These are phyloP conservation scores for Paramecium biaurelia DNA, from an alignment of 73 alveolate genomes.

Conservation along the genomic window DNA sequence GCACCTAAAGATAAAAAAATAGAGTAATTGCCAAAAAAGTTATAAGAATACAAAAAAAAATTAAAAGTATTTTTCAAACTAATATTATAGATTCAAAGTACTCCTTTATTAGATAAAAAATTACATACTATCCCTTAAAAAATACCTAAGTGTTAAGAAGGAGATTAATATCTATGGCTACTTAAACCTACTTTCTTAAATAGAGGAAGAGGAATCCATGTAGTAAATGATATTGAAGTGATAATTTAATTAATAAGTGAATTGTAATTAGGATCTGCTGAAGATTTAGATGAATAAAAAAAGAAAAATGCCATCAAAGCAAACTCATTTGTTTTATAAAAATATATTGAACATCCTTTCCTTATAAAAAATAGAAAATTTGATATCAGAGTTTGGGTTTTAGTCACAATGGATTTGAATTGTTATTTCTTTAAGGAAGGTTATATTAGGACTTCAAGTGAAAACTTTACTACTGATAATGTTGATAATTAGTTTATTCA, in stretches of 20 bases:
- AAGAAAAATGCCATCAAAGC: conserved; percentile 44
- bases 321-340: conserved; percentile 70
- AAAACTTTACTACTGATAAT: conserved; percentile 63
- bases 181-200: conserved; percentile 81
- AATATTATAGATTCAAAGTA: neutral
- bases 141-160: conserved; percentile 44
- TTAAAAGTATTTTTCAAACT: neutral
- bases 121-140: conserved; percentile 40
- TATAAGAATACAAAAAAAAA: conserved; percentile 62
- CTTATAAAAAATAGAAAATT: conserved; percentile 71
- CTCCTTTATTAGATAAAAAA: conserved; percentile 38
- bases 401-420: conserved; percentile 66
- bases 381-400: conserved; percentile 83
- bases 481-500: conserved; percentile 73
- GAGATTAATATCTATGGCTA: conserved; percentile 58
- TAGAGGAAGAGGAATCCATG: conserved; percentile 89
- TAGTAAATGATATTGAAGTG: conserved; percentile 67
- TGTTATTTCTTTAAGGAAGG: conserved; percentile 82
- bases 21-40: conserved; percentile 61
- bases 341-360: conserved; percentile 78
- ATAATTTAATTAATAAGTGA: conserved; percentile 62
- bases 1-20: conserved; percentile 56
- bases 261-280: conserved; percentile 62
- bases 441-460: conserved; percentile 76
- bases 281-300: conserved; percentile 58